Evolutionary conservation across 371 early-diverging fungal genomes (phyloP), one percentile per base, ranked within the genome.

Genomic region (Mucor indicus): DNA sequence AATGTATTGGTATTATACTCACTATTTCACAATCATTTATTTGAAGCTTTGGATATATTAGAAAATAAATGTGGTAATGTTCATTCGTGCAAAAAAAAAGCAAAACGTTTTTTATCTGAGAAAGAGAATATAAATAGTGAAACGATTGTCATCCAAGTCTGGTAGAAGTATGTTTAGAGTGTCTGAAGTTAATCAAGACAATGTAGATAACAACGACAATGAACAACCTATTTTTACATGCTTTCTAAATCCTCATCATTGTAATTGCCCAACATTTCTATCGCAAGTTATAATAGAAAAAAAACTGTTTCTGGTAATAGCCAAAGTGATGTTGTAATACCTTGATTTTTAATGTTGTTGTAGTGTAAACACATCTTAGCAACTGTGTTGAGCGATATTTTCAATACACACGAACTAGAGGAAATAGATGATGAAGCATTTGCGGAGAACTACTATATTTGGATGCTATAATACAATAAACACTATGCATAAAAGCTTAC

Each of bases 21-120:
- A 0, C 3, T 60, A 9, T 56, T 60, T 21, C 33, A 44, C 3
- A 38, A 48, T 0, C 44, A 32, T 0, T 25, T 64, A 23, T 25
- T 51, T 22, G 64, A 64, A 23, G 52, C 64, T 0, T 36, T 64
- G 6, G 53, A 64, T 36, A 42, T 64, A 24, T 20, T 47, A 16
- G 64, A 64, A 16, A 46, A 33, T 27, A 48, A 55, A 17, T 50
- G 56, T 46, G 64, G 64, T 60, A 50, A 43, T 38, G 1, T 12
- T 0, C 1, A 10, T 0, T 10, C 5, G 11, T 15, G 20, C 24
- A n/a, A 16, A 11, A 2, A 4, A n/a, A 11, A 1, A 16, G 23
- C 19, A 19, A 17, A n/a, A n/a, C 11, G 11, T 11, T 27, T 27
- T 27, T 5, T 7, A 27, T 7, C 11, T 3, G 21, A 31, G 35